Conservation (phyloP, 495 filamentous ascomycete genomes). For the Xylaria longipes region DNA sequence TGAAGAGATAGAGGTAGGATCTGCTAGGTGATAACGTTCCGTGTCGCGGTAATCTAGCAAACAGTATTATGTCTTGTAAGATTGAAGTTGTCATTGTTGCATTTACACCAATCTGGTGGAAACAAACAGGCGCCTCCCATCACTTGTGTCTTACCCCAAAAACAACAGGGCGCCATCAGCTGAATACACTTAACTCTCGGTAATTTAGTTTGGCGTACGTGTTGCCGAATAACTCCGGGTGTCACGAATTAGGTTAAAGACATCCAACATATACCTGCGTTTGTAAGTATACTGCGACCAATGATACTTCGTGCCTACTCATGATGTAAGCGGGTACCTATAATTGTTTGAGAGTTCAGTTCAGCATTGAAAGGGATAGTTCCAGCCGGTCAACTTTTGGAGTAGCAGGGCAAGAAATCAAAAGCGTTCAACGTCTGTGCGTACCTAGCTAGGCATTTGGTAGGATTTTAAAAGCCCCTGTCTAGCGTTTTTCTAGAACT, state of each 20-base stretch:
- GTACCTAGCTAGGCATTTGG: not conserved
- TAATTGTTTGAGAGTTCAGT: not conserved
- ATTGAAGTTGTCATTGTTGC: not conserved
- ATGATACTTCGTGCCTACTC: not conserved
- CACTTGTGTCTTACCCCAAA: not conserved
- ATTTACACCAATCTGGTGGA: not conserved
- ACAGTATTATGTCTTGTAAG: not conserved
- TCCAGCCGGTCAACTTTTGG: not conserved
- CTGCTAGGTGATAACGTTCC: not conserved
- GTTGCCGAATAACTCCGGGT: not conserved
- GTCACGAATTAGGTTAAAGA: not conserved
- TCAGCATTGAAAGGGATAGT: not conserved
- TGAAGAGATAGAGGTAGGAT: not conserved
- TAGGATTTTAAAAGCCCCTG: constrained; percentile 3
- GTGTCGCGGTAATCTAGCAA: not conserved
- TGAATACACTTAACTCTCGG: not conserved
- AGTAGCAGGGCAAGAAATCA: not conserved
- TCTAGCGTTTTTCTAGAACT: constrained; percentile 20
- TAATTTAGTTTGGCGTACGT: not conserved
- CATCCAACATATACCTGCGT: not conserved
- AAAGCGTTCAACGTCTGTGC: not conserved
- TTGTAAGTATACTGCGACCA: not conserved
- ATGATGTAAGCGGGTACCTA: not conserved
- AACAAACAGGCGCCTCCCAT: not conserved
- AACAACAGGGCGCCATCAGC: not conserved